These are phyloP conservation scores for Angophora floribunda DNA, from an alignment of 345 rosid species.

Conservation along the genomic window DNA sequence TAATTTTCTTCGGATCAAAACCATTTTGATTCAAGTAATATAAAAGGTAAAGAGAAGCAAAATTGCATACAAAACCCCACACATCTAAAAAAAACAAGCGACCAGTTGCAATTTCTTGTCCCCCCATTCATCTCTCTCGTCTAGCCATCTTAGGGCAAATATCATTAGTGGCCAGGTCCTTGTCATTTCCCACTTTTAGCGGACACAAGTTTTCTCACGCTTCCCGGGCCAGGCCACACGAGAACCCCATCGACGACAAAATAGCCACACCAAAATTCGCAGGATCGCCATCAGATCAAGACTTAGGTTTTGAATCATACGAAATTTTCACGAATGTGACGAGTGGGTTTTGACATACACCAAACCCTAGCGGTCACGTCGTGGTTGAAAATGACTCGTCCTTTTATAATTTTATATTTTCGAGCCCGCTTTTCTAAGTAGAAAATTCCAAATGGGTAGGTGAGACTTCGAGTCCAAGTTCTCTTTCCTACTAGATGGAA, in stretches of 20 bases:
- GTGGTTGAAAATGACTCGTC: not conserved
- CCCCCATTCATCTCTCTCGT: accelerated
- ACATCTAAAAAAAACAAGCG: not conserved
- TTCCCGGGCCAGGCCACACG: not conserved
- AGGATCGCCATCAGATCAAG: not conserved
- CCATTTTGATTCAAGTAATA: not conserved
- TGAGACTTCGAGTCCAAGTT: not conserved
- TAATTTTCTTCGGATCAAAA: not conserved
- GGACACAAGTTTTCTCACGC: not conserved
- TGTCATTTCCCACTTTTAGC: not conserved
- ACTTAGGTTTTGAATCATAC: not conserved
- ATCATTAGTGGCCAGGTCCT: not conserved
- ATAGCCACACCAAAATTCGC: not conserved
- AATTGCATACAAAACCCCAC: not conserved
- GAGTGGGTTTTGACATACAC: not conserved
- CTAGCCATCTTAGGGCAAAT: not conserved
- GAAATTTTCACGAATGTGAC: not conserved
- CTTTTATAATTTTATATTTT: not conserved
- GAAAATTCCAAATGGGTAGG: not conserved
- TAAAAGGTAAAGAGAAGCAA: not conserved
- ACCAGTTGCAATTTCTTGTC: not conserved
- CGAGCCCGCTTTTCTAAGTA: not conserved
- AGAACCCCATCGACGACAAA: not conserved
- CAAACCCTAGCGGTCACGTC: not conserved
- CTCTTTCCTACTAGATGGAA: not conserved